Evolutionary conservation across 768 basidiomycete genomes (phyloP).

Genomic region (Pulveroboletus frians): DNA sequence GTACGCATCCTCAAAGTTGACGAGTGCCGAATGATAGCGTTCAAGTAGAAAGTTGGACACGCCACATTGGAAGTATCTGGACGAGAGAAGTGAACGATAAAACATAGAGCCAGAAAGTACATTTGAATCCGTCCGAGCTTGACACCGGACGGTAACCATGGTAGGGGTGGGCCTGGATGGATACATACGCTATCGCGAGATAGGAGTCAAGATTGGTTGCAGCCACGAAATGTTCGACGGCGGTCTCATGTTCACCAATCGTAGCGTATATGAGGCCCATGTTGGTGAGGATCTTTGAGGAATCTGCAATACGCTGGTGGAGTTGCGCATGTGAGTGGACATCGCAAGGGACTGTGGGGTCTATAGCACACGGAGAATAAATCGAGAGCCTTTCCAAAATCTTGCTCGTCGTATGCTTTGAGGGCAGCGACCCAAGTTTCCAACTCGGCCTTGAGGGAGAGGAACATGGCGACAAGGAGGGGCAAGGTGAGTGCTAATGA

Average conservation of each 20-base stretch:
- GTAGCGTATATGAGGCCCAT: conserved; percentile 94
- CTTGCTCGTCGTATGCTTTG: conserved; percentile 79
- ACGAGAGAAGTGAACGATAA: background rate
- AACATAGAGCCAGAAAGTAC: background rate
- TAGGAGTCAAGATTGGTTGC: conserved; percentile 79
- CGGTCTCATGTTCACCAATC: conserved; percentile 79
- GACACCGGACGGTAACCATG: background rate
- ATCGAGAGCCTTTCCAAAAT: conserved; percentile 70
- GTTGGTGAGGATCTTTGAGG: conserved; percentile 87
- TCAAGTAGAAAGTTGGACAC: conserved; percentile 85
- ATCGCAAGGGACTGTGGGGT: background rate
- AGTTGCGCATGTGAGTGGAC: background rate
- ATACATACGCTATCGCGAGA: conserved; percentile 79
- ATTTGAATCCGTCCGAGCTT: background rate
- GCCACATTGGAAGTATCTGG: conserved; percentile 82
- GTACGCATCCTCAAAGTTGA: conserved; percentile 81
- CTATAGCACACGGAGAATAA: conserved; percentile 60
- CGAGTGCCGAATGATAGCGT: conserved; percentile 67
- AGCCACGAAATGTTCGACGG: conserved; percentile 73
- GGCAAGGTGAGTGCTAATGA: too few relatives aligned
- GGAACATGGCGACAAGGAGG: conserved; percentile 25
- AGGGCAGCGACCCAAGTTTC: conserved; percentile 87
- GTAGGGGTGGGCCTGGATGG: background rate
- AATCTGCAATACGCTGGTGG: conserved; percentile 70
- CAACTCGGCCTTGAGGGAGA: conserved; percentile 67